These are phyloP conservation scores for Solanum chacoense DNA, from an alignment of 305 asterid genomes.

Conservation along the genomic window DNA sequence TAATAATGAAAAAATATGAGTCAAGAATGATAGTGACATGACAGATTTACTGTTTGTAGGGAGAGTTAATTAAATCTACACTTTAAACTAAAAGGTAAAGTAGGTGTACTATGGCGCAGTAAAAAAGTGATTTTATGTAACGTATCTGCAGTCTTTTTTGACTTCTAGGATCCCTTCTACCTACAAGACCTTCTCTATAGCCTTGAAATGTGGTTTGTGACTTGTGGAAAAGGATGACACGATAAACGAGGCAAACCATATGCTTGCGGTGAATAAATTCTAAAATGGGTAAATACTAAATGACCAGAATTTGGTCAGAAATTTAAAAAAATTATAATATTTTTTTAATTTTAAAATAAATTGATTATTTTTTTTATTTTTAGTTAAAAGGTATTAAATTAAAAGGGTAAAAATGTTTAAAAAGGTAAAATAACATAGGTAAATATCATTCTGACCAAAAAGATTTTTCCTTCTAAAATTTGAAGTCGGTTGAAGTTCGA, in stretches of 20 bases:
- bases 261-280: not conserved
- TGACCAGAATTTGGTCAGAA: rapidly evolving
- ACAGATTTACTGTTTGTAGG: not conserved
- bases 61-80: not conserved
- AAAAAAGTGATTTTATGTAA: not conserved
- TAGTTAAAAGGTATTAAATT: too few species aligned
- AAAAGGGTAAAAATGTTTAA: too few species aligned
- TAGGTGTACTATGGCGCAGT: not conserved
- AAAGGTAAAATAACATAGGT: too few species aligned
- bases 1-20: not conserved
- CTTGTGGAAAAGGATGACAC: not conserved
- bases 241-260: not conserved
- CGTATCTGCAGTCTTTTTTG: not conserved
- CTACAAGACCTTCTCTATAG: not conserved
- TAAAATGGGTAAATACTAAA: not conserved
- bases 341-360: too few species aligned
- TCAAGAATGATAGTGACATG: not conserved
- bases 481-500: not conserved
- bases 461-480: not conserved
- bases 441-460: too few species aligned
- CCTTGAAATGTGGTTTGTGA: not conserved
- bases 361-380: too few species aligned
- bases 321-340: too few species aligned
- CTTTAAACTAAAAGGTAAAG: not conserved
- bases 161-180: not conserved